Base-by-base conservation (phyloP, 352 stramenopile genomes). In the Phytophthora sp. region DNA sequence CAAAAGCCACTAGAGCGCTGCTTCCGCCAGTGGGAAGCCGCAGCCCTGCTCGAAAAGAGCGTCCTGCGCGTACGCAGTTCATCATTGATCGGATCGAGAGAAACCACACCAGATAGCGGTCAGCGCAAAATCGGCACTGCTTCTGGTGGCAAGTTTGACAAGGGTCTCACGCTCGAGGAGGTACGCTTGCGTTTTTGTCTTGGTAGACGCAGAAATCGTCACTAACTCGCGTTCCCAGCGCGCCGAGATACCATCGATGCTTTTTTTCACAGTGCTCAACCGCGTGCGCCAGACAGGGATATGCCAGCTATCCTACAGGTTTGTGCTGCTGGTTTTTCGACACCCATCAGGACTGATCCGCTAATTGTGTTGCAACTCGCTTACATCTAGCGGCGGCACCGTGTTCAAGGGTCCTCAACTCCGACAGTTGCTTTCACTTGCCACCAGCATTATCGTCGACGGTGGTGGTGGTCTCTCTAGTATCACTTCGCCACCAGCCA, bases 241-340 rank as follows among this genome's bases (percentile, higher is more conserved):
- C 30, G 69, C 79, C 0, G 65, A 87, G 46, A 73, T 93, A 15
- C 78, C 84, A 2, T 87, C 77, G 6, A 70, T 91, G 23, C 57
- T 90, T 10, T 93, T 91, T 54, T 93, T 85, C 53, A 88, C 82
- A 18, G 10, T 93, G 26, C 76, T 93, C 13, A 90, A 88, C 31
- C 77, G 80, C 13, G 81, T 89, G 21, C 84, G 84, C 4, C 72
- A 82, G 54, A 81, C 60, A 9, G 84, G 84, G 5, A 74, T 91
- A 21, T 84, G 84, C 20, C 84, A 91, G 39, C 72, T 91, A 32
- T 82, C 82, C 0, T 72, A 73, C 42, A 82, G 72, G 83, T 88
- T 56, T 3, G 58, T 18, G 17, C 30, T 20, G 7, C 3, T n/a
- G 21, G 10, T 13, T 37, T 23, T 54, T 24, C 17, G 8, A 18